phyloP scores from a whole-genome alignment of 352 stramenopile species.

The Phytophthora pistaciae region DNA sequence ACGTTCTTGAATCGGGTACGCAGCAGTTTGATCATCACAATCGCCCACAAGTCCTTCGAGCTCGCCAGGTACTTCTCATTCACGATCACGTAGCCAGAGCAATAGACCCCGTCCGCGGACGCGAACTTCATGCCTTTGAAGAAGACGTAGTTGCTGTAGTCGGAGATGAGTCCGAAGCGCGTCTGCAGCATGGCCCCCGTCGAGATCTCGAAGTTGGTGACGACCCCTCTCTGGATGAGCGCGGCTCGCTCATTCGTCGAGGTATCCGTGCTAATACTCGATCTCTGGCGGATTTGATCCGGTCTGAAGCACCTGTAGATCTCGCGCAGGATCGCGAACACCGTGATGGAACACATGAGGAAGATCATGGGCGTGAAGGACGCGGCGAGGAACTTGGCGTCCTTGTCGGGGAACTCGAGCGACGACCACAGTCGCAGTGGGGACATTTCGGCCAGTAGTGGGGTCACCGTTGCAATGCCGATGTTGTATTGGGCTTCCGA shows the following conservation, averaged over 20 bases:
- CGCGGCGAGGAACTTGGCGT: constrained; percentile 17
- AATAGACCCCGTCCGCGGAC: constrained; percentile 43
- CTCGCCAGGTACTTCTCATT: constrained; percentile 45
- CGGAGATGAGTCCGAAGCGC: constrained; percentile 41
- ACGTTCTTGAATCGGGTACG: constrained; percentile 28
- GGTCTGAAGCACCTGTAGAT: constrained; percentile 17
- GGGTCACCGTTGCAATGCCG: constrained; percentile 17
- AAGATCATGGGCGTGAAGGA: constrained; percentile 28
- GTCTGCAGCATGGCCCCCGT: constrained; percentile 34
- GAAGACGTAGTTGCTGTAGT: constrained; percentile 19
- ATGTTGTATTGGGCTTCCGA: constrained; percentile 18
- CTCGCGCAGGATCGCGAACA: constrained; percentile 21
- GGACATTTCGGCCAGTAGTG: constrained; percentile 21
- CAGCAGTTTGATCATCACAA: constrained; percentile 43
- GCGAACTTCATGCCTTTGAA: constrained; percentile 53
- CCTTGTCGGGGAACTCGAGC: constrained; percentile 26
- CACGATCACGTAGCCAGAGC: constrained; percentile 44
- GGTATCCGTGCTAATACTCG: constrained; percentile 18
- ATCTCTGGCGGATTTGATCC: constrained; percentile 16
- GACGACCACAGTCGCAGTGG: constrained; percentile 25
- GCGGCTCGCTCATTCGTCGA: constrained; percentile 19
- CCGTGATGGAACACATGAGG: constrained; percentile 14
- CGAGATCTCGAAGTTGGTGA: constrained; percentile 42
- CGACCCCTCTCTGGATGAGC: constrained; percentile 4
- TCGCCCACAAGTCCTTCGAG: constrained; percentile 32